A percentile compares a stretch with the other conserved stretches of the same genome.
phyloP scores from a whole-genome alignment of 345 rosid genomes.

The Psidium friedrichsthalianum region DNA sequence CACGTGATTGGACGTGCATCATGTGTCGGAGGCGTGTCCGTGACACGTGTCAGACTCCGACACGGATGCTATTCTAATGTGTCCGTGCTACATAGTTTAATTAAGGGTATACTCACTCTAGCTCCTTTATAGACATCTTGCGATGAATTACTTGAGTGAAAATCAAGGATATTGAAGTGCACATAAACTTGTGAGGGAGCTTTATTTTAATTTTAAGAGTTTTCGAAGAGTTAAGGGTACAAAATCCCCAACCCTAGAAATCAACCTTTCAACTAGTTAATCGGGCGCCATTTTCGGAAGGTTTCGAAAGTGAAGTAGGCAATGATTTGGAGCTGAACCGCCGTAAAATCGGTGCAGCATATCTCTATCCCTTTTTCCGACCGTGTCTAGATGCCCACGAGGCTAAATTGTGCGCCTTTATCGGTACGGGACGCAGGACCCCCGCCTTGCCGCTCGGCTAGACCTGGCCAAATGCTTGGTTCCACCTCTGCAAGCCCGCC shows the following conservation, averaged over 20 bases:
- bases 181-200: neutral
- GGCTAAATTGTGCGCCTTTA: too few relatives aligned
- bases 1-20: too few relatives aligned
- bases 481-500: neutral
- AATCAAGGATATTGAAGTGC: neutral
- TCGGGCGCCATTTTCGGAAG: neutral
- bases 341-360: fast-evolving
- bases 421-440: too few relatives aligned
- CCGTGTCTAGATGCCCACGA: too few relatives aligned
- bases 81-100: neutral
- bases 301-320: neutral
- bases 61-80: too few relatives aligned
- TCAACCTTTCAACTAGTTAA: neutral
- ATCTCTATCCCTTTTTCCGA: neutral
- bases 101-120: neutral
- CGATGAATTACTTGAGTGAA: neutral
- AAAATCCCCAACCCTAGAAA: neutral
- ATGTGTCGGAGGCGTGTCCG: too few relatives aligned
- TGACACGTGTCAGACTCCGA: too few relatives aligned
- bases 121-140: neutral
- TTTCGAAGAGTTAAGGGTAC: neutral
- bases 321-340: neutral
- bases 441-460: too few relatives aligned
- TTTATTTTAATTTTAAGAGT: neutral
- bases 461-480: neutral